These are phyloP conservation scores for Neofusicoccum ribis DNA, from an alignment of 2,329 filamentous ascomycete genomes.

Conservation along the genomic window DNA sequence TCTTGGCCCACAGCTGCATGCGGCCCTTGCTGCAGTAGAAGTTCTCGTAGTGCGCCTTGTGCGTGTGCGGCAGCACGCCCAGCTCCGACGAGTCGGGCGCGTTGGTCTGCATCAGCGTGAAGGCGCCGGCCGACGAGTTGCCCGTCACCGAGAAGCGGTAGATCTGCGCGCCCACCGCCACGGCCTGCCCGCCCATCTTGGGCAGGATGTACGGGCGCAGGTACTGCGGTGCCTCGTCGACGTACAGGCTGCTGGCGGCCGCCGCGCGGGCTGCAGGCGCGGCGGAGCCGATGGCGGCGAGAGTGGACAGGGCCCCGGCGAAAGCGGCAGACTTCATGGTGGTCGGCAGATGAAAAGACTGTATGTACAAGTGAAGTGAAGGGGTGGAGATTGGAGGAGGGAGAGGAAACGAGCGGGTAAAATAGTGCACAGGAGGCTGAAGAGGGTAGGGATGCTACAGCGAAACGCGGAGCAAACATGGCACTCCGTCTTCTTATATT, in stretches of 20 bases:
- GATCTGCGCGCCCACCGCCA: conserved; percentile 39
- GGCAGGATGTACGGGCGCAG: conserved; percentile 40
- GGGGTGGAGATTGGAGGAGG: background rate
- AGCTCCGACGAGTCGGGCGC: conserved; percentile 38
- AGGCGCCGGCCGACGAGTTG: conserved; percentile 46
- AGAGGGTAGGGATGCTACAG: background rate
- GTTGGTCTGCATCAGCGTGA: conserved; percentile 48
- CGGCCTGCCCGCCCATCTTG: conserved; percentile 36
- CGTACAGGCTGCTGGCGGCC: conserved; percentile 19
- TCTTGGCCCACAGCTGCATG: conserved; percentile 48
- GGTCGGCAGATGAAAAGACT: no score
- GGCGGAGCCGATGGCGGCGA: background rate
- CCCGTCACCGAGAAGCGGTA: conserved; percentile 49
- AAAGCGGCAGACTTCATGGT: conserved; percentile 14
- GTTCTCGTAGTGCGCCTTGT: conserved; percentile 48
- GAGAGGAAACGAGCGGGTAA: background rate
- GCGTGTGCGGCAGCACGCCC: conserved; percentile 47
- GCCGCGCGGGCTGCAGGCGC: background rate
- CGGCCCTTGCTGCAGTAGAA: conserved; percentile 49
- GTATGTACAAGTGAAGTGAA: background rate
- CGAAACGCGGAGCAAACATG: background rate
- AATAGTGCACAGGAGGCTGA: background rate
- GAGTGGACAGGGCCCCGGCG: background rate
- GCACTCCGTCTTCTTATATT: background rate
- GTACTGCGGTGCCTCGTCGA: conserved; percentile 32